Conservation (phyloP, 1,284 basidiomycete species). For the Singerocomus inundabilis region DNA sequence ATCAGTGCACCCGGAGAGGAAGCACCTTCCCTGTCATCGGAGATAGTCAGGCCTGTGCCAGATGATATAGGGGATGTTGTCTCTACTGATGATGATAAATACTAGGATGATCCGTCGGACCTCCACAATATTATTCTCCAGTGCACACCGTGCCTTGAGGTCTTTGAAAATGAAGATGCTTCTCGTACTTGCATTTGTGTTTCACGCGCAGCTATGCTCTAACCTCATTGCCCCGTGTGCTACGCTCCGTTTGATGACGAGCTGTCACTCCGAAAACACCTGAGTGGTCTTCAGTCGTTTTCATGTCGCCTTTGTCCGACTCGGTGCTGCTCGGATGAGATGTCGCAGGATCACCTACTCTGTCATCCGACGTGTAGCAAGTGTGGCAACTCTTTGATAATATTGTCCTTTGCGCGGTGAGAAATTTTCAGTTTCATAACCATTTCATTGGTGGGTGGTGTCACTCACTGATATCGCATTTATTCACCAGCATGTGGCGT, state of each 20-base stretch:
- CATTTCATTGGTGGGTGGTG: neutral
- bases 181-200: slow-evolving; percentile 20
- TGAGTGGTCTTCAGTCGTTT: slow-evolving; percentile 11
- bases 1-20: neutral
- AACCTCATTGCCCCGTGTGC: slow-evolving; percentile 23
- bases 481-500: slow-evolving; percentile 22
- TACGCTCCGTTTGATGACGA: slow-evolving; percentile 25
- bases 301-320: slow-evolving; percentile 21
- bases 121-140: neutral
- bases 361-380: slow-evolving; percentile 26
- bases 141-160: slow-evolving; percentile 19
- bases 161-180: slow-evolving; percentile 15
- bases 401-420: slow-evolving; percentile 23
- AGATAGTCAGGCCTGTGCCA: neutral
- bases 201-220: slow-evolving; percentile 8
- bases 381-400: slow-evolving; percentile 24
- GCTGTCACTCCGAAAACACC: slow-evolving; percentile 18
- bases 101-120: neutral
- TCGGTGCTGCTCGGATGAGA: slow-evolving; percentile 27
- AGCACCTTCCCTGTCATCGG: neutral
- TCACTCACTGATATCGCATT: neutral
- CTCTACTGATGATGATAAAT: neutral
- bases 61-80: slow-evolving; percentile 1
- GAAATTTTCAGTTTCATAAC: slow-evolving; percentile 1
- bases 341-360: slow-evolving; percentile 29